phyloP scores from a whole-genome alignment of 2,329 filamentous ascomycete species.

The Ophiocordyceps unilateralis region DNA sequence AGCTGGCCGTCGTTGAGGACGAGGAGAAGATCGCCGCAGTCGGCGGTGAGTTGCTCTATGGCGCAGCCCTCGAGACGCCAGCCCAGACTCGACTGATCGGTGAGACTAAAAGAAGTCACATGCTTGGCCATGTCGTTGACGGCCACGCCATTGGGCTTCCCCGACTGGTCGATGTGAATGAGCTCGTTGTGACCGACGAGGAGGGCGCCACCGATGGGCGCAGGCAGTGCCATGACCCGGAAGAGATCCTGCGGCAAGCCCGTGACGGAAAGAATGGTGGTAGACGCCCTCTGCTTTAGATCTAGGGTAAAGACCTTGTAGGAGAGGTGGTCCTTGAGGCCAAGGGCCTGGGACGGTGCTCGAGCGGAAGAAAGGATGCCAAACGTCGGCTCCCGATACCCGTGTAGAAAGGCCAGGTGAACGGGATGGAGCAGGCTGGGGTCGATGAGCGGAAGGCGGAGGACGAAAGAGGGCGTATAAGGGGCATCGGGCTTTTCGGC shows the following conservation, averaged over 20 bases:
- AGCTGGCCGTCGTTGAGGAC: slow-evolving; percentile 61
- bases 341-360: slow-evolving; percentile 58
- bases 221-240: slow-evolving; percentile 63
- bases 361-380: slow-evolving; percentile 73
- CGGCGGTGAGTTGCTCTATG: slow-evolving; percentile 58
- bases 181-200: slow-evolving; percentile 79
- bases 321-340: slow-evolving; percentile 68
- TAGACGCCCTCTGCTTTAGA: slow-evolving; percentile 82
- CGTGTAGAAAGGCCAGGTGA: slow-evolving; percentile 82
- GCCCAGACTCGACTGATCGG: slow-evolving; percentile 67
- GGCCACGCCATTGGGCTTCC: slow-evolving; percentile 79
- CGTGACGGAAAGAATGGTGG: slow-evolving; percentile 72
- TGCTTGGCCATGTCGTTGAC: slow-evolving; percentile 82
- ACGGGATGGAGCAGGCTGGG: slow-evolving; percentile 75
- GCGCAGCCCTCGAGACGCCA: slow-evolving; percentile 68
- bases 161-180: slow-evolving; percentile 89
- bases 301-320: slow-evolving; percentile 95
- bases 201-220: slow-evolving; percentile 76
- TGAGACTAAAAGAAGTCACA: slow-evolving; percentile 66
- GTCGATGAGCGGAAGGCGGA: slow-evolving; percentile 78
- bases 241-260: slow-evolving; percentile 78
- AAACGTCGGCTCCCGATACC: slow-evolving; percentile 95
- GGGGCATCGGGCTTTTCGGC: slow-evolving; percentile 36
- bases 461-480: slow-evolving; percentile 82
- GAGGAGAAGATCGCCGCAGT: slow-evolving; percentile 71